A percentile compares a stretch with the other conserved stretches of the same genome.
Evolutionary conservation across 805 yeast species (phyloP).

Genomic region (Komagataella pastoris): DNA sequence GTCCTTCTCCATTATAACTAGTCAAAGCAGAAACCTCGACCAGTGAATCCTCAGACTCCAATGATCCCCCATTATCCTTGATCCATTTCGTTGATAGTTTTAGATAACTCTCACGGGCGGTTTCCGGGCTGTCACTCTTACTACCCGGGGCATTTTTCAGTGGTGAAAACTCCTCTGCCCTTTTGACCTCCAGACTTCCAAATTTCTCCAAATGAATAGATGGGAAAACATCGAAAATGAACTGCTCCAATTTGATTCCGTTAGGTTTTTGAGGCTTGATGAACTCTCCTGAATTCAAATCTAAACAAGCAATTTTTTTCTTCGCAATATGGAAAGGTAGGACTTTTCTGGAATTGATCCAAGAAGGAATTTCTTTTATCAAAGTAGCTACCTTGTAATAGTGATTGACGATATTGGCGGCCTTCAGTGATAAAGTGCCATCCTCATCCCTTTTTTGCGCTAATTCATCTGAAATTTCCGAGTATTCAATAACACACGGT

Average conservation of each 20-base stretch:
- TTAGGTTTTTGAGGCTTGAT: slow-evolving; percentile 64
- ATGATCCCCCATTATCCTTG: slow-evolving; percentile 48
- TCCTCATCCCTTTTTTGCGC: slow-evolving; percentile 50
- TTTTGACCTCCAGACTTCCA: slow-evolving; percentile 85
- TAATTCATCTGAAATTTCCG: slow-evolving; percentile 71
- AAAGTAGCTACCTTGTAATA: slow-evolving; percentile 80
- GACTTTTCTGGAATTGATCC: slow-evolving; percentile 52
- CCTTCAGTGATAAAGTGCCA: slow-evolving; percentile 63
- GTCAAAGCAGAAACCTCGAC: slow-evolving; percentile 73
- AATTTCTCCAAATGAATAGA: slow-evolving; percentile 55
- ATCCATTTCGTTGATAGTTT: slow-evolving; percentile 68
- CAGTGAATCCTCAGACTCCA: slow-evolving; percentile 27
- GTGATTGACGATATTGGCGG: slow-evolving; percentile 96
- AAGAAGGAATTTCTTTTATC: slow-evolving; percentile 39
- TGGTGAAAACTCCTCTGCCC: slow-evolving; percentile 83
- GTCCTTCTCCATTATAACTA: slow-evolving; percentile 66
- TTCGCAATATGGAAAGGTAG: slow-evolving; percentile 93
- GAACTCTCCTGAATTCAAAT: slow-evolving; percentile 28
- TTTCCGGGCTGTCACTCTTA: slow-evolving; percentile 71
- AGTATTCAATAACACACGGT: slow-evolving; percentile 92
- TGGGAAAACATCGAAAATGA: slow-evolving; percentile 92
- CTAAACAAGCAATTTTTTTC: slow-evolving; percentile 67
- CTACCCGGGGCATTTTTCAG: slow-evolving; percentile 83
- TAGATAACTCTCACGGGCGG: slow-evolving; percentile 57
- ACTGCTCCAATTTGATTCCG: slow-evolving; percentile 92